Conservation (phyloP, 306 rosid genomes). For the Medicago ruthenica region DNA sequence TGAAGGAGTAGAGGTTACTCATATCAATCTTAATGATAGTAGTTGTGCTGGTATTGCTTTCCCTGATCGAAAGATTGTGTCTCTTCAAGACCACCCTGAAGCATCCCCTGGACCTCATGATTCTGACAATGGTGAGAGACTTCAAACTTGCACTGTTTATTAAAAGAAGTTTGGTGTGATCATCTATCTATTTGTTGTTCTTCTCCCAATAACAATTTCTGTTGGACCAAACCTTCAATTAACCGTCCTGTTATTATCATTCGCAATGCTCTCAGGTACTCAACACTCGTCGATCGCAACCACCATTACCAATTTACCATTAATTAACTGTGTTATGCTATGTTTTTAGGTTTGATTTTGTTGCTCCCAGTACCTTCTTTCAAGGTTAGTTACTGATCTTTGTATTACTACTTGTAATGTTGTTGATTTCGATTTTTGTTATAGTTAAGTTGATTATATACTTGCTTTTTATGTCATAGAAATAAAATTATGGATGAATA, state of each 20-base stretch:
- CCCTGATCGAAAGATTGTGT: constrained; percentile 75
- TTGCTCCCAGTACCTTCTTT: constrained; percentile 87
- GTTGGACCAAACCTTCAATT: constrained; percentile 77
- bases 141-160: background rate
- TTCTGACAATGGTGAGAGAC: constrained; percentile 75
- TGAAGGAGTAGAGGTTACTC: constrained; percentile 84
- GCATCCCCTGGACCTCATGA: constrained; percentile 99
- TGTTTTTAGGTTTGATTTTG: constrained; percentile 75
- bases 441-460: background rate
- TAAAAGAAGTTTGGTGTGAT: background rate
- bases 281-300: background rate
- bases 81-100: constrained; percentile 98
- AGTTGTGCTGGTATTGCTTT: constrained; percentile 92
- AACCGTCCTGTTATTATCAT: constrained; percentile 69
- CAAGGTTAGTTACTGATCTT: constrained; percentile 52
- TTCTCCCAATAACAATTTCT: constrained; percentile 40
- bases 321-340: background rate
- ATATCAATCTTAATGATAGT: constrained; percentile 86
- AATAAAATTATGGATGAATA: constrained; percentile 89
- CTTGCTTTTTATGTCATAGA: constrained; percentile 43
- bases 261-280: constrained; percentile 80
- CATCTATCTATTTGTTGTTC: background rate
- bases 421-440: constrained; percentile 5
- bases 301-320: background rate
- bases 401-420: background rate